Evolutionary conservation across 805 yeast species (phyloP), one percentile per base, ranked within the genome.

Genomic region (Yarrowia sp.): DNA sequence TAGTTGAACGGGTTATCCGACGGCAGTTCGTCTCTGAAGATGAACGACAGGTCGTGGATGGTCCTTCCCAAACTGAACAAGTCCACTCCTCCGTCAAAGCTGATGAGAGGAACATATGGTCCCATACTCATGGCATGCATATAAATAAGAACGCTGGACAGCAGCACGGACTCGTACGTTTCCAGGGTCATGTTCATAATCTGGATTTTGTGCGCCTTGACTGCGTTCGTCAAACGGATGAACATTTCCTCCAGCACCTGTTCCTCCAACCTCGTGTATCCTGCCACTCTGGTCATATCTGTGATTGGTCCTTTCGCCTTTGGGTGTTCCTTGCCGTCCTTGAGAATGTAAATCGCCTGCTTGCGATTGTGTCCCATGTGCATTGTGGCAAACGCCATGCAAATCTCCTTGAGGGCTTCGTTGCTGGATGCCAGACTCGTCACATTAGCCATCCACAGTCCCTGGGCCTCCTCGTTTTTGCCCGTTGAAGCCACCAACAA

Each of bases 291-390:
- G 2, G 42, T 43, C 10, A 32, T 38, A 32, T 59, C 50, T 3
- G 8, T 12, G 3, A 14, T 8, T 3, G 45, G 38, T 3, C 63
- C 63, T 1, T 22, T 48, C 2, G 8, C 3, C 19, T 32, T 41
- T 9, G 36, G 63, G n/a, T 41, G 63, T 14, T 43, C 52, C 7
- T 5, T 12, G 3, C 65, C 65, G 32, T 16, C 42, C 32, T 32
- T 26, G 26, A 59, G 22, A 8, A 43, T 7, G 32, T 43, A 59
- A 8, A 2, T 55, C 9, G 61, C 36, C 12, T n/a, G 22, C 14
- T 55, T 55, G 16, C 61, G 61, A 10, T 55, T 55, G 46, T 55
- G 46, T 9, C 61, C 61, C 46, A 55, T 19, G n/a, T 55, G 61
- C 61, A 55, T 55, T 16, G 61, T 15, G 8, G 61, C 61, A 41